A percentile compares a stretch with the other conserved stretches of the same genome.
These are phyloP conservation scores for Houttuynia cordata DNA, from an alignment of 164 flowering plant genomes.

Conservation along the genomic window DNA sequence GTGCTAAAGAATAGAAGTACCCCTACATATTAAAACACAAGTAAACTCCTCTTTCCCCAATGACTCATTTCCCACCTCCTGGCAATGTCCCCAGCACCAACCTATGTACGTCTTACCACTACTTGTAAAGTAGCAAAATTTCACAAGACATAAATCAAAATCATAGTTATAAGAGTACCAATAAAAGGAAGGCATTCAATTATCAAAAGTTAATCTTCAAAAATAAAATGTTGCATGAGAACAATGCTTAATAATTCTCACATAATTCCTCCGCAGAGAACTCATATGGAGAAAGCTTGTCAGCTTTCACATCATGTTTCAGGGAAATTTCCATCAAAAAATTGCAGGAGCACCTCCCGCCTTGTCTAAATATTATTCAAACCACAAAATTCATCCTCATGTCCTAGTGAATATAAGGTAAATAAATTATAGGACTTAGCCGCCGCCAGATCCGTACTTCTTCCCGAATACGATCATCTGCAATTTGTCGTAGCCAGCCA, in stretches of 20 bases:
- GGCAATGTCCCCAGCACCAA: no score
- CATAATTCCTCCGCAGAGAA: background rate
- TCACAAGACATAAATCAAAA: no score
- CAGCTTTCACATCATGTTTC: slow-evolving; percentile 2
- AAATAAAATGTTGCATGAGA: background rate
- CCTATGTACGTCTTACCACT: no score
- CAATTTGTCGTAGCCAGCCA: slow-evolving; percentile 63
- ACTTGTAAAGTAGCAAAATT: no score
- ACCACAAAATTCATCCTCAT: background rate
- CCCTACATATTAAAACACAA: no score
- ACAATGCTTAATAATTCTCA: slow-evolving; percentile 1
- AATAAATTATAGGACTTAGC: slow-evolving; percentile 46
- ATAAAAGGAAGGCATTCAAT: no score
- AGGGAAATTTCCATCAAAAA: slow-evolving; percentile 1
- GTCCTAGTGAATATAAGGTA: slow-evolving; percentile 4
- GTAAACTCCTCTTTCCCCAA: no score
- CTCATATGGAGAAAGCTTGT: background rate
- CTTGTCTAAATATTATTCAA: slow-evolving; percentile 19
- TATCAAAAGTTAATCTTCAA: no score
- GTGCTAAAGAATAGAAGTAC: no score
- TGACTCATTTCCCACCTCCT: no score
- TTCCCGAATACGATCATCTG: slow-evolving; percentile 54
- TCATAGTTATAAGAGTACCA: no score
- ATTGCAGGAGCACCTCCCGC: slow-evolving; percentile 1
- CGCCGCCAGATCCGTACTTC: slow-evolving; percentile 60